Base-by-base conservation (phyloP, 2,329 filamentous ascomycete species). In the Polytolypa hystricis region DNA sequence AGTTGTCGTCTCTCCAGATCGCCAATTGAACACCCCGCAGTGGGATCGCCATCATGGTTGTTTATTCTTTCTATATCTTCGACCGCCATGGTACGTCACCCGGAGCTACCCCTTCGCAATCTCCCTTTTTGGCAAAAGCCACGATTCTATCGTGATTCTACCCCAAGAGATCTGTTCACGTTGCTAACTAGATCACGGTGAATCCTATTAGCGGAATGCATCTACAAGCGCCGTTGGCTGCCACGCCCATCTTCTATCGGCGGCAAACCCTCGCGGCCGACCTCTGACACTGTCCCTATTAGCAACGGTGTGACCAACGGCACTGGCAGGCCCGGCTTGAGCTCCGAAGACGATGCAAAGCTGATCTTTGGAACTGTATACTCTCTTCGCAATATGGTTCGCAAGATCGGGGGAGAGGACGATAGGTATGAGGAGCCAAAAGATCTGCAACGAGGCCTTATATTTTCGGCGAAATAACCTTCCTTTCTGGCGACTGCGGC, bases 61-160 rank as follows among this genome's bases (percentile, higher is more conserved):
- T 96, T 61, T 96, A 93, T 66, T 87, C 86, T 42, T 94, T 98
- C 66, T 94, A 94, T 71, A 95, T 98, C 57, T 98, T 98, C 60
- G 91, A 98, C 66, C 81, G 91, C 47, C 91, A 98, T 65, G 94
- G 91, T 95, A 72, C 56, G 74, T 18, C 18, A 14, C 31, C 23
- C 30, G 23, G 26, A 26, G 32, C 30, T 27, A 17, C 14, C 26
- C 26, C 11, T 31, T 31, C 16, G 30, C 36, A 18, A n/a, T n/a
- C n/a, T n/a, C n/a, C n/a, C n/a, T n/a, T n/a, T n/a, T n/a, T n/a
- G n/a, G n/a, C n/a, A n/a, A n/a, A n/a, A n/a, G n/a, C n/a, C n/a
- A 38, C 15, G 21, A 25, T 25, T 25, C 7, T 25, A n/a, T n/a
- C n/a, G n/a, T n/a, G n/a, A n/a, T n/a, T n/a, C n/a, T n/a, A n/a